Conservation (phyloP, 2,329 filamentous ascomycete genomes). For the Ceratocystis lukuohia region DNA sequence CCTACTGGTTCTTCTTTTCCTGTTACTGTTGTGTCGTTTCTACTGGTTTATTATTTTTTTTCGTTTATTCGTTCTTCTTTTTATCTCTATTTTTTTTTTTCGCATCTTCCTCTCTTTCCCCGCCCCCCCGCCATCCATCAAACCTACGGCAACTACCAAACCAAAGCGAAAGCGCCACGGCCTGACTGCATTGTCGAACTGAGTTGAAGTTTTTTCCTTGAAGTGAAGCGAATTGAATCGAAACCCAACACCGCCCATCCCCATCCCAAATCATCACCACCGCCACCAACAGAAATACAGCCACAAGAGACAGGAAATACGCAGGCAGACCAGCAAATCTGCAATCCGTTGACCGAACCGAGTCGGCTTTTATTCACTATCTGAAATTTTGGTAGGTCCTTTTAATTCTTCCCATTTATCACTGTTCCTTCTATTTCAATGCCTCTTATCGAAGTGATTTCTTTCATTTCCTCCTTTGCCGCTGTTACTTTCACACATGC, state of each 20-base stretch:
- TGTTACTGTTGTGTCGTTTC: neutral
- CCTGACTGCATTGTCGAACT: slow-evolving; percentile 8
- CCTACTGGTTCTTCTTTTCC: neutral
- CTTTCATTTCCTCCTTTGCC: neutral
- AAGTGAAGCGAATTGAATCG: neutral
- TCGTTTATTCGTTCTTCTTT: neutral
- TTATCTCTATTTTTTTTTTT: slow-evolving; percentile 3
- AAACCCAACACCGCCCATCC: slow-evolving; percentile 1
- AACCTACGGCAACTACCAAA: neutral
- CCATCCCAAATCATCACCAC: neutral
- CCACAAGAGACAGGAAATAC: neutral
- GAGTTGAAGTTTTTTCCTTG: neutral
- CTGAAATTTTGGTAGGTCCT: neutral
- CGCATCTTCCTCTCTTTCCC: neutral
- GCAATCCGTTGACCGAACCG: neutral
- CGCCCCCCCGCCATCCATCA: slow-evolving; percentile 3
- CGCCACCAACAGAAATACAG: neutral
- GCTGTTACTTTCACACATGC: neutral
- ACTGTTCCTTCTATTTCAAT: slow-evolving; percentile 4
- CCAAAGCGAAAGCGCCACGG: neutral
- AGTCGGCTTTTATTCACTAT: neutral
- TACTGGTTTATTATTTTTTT: neutral
- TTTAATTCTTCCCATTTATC: neutral
- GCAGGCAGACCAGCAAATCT: neutral
- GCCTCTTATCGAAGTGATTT: neutral